These are phyloP conservation scores for Aureococcus anophagefferens DNA, from an alignment of 108 stramenopile species.

Conservation along the genomic window DNA sequence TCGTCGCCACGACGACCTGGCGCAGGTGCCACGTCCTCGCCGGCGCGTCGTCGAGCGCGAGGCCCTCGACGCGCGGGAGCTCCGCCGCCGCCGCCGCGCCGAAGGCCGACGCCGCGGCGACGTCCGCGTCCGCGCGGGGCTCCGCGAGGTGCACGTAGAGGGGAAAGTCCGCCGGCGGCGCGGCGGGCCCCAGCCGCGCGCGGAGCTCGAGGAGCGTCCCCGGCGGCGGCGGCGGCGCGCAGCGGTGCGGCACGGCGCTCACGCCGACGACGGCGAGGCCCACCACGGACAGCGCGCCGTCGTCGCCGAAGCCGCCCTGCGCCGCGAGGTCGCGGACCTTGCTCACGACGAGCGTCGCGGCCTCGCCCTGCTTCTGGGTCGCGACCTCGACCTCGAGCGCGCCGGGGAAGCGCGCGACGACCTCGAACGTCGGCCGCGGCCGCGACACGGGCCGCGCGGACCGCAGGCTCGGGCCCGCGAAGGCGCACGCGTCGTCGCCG, in stretches of 20 bases:
- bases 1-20: too few species aligned
- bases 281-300: neutral
- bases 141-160: neutral
- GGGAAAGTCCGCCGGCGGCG: neutral
- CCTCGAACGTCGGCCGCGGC: neutral
- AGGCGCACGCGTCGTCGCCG: too few species aligned
- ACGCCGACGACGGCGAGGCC: neutral
- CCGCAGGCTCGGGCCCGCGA: too few species aligned
- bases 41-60: too few species aligned
- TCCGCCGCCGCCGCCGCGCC: too few species aligned
- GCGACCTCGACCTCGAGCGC: neutral
- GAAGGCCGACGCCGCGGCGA: too few species aligned
- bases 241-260: neutral
- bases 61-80: too few species aligned
- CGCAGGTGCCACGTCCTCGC: too few species aligned
- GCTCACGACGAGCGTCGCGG: neutral
- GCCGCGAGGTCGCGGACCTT: neutral
- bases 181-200: neutral
- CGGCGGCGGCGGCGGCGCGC: neutral
- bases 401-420: neutral
- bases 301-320: neutral
- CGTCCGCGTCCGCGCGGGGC: too few species aligned
- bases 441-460: neutral
- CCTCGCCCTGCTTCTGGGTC: neutral
- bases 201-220: neutral